Conservation (phyloP, 2,329 filamentous ascomycete species). For the Arthroderma sp. region DNA sequence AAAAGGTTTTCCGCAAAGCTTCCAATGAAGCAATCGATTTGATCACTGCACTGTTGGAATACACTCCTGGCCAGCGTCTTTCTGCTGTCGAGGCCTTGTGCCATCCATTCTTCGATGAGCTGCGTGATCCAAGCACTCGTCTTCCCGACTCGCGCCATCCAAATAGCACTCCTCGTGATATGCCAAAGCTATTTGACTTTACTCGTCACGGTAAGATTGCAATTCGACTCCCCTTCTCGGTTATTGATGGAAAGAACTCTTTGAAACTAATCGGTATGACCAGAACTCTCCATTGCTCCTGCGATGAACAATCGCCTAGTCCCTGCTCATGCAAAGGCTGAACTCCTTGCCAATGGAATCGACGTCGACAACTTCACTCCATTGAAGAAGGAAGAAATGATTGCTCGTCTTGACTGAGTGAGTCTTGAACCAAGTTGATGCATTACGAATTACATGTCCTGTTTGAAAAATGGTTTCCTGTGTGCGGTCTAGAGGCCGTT, state of each 20-base stretch:
- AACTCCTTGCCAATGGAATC: slow-evolving; percentile 62
- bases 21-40: slow-evolving; percentile 86
- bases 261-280: not conserved
- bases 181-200: slow-evolving; percentile 87
- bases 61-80: slow-evolving; percentile 90
- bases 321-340: slow-evolving; percentile 63
- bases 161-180: slow-evolving; percentile 62
- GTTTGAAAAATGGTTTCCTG: slow-evolving; percentile 22
- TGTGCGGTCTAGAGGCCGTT: slow-evolving; percentile 14
- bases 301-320: slow-evolving; percentile 79
- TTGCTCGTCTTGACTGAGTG: slow-evolving; percentile 85
- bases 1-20: slow-evolving; percentile 84
- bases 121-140: slow-evolving; percentile 79
- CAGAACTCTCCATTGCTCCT: slow-evolving; percentile 92
- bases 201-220: slow-evolving; percentile 65
- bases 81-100: slow-evolving; percentile 94
- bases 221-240: not conserved
- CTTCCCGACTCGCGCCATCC: slow-evolving; percentile 89
- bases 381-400: slow-evolving; percentile 88
- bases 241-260: slow-evolving; percentile 2
- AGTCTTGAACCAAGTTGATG: slow-evolving; percentile 14
- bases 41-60: slow-evolving; percentile 86
- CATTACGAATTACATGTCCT: slow-evolving; percentile 25
- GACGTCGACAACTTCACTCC: slow-evolving; percentile 92
- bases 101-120: slow-evolving; percentile 95